Evolutionary conservation across 352 stramenopile genomes (phyloP).

Genomic region (Phytophthora citricola): DNA sequence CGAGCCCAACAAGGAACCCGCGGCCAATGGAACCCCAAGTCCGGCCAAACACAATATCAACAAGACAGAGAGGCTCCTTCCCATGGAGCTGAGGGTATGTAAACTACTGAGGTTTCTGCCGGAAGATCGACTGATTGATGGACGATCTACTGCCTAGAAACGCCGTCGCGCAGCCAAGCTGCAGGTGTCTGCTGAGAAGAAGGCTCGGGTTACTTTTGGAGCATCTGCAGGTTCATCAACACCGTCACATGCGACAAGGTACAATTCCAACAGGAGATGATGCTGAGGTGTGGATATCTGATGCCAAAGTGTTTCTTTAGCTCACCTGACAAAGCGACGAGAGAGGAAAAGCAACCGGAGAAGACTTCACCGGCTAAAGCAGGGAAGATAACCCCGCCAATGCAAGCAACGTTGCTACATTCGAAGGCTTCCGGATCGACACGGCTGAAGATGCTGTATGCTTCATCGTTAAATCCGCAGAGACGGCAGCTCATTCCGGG

Average conservation of each 20-base stretch:
- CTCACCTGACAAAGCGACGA: slow-evolving; percentile 1
- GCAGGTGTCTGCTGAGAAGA: slow-evolving; percentile 37
- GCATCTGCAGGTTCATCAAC: not conserved
- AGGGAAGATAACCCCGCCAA: slow-evolving; percentile 1
- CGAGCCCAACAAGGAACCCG: slow-evolving; percentile 21
- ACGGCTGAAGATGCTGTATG: slow-evolving; percentile 51
- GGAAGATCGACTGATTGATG: slow-evolving; percentile 5
- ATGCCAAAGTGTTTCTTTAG: slow-evolving; percentile 4
- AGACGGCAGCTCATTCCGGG: slow-evolving; percentile 16
- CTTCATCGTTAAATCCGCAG: slow-evolving; percentile 32
- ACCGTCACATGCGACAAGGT: slow-evolving; percentile 19
- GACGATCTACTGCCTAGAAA: slow-evolving; percentile 46
- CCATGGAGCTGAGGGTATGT: slow-evolving; percentile 76
- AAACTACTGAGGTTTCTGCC: too few species aligned
- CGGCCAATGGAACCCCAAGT: slow-evolving; percentile 17
- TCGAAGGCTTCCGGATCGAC: slow-evolving; percentile 9
- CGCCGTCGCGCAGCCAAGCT: slow-evolving; percentile 68
- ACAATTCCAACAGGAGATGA: not conserved
- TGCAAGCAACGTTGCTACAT: not conserved
- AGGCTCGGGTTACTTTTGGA: not conserved
- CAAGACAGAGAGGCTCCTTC: slow-evolving; percentile 67
- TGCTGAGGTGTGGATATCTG: slow-evolving; percentile 1
- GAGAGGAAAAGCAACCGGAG: not conserved
- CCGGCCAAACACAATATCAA: slow-evolving; percentile 25
- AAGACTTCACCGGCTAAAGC: not conserved